phyloP scores from a whole-genome alignment of 169 alveolate genomes.

The Besnoitia besnoiti region DNA sequence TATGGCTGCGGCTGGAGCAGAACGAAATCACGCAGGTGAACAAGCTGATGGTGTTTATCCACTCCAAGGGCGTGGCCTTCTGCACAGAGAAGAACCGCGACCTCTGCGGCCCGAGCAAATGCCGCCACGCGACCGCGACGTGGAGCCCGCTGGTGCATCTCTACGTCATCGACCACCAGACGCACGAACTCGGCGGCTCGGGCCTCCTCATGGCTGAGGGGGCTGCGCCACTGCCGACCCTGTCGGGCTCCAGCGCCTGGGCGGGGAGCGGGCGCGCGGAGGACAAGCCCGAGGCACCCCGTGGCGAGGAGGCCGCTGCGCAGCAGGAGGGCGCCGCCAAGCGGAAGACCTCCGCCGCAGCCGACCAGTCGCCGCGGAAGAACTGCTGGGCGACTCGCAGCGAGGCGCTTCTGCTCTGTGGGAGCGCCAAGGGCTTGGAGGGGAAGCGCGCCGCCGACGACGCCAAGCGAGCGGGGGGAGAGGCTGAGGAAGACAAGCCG shows the following conservation, averaged over 20 bases:
- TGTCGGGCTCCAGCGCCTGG: not conserved
- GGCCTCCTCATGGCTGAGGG: not conserved
- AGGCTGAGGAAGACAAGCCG: not conserved
- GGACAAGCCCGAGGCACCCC: not conserved
- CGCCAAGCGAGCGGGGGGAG: not conserved
- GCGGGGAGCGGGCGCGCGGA: not conserved
- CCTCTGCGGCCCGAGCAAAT: slow-evolving; percentile 24
- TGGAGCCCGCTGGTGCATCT: slow-evolving; percentile 5
- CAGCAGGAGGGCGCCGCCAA: not conserved
- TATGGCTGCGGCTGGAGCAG: slow-evolving; percentile 32
- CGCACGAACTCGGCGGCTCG: not conserved
- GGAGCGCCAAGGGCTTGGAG: not conserved
- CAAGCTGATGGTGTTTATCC: slow-evolving; percentile 9
- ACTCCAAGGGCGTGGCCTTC: slow-evolving; percentile 11
- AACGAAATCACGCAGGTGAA: slow-evolving; percentile 20
- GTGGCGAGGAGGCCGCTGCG: not conserved
- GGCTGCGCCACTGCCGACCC: not conserved
- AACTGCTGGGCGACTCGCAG: not conserved
- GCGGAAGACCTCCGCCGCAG: not conserved
- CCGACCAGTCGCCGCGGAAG: not conserved
- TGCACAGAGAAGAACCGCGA: slow-evolving; percentile 26
- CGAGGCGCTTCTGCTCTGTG: not conserved
- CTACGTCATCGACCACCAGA: not conserved
- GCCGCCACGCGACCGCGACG: not conserved
- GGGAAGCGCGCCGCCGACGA: not conserved